phyloP scores from a whole-genome alignment of 257 asterid genomes.

The Verbena officinalis region DNA sequence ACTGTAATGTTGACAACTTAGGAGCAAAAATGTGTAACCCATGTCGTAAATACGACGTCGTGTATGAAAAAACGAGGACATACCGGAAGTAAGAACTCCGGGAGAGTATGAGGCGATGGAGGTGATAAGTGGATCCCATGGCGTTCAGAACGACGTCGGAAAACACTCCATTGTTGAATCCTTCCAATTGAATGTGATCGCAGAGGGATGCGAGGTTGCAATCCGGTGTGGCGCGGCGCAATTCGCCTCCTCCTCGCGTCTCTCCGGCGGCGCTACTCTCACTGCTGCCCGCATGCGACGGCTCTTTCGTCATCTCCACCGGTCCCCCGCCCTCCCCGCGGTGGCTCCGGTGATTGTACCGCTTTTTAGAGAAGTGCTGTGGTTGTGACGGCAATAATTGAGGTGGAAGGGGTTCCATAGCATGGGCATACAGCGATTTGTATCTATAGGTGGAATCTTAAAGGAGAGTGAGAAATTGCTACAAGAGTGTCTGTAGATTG shows the following conservation, averaged over 20 bases:
- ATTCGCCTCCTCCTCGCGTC: constrained; percentile 50
- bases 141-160: constrained; percentile 87
- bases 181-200: constrained; percentile 89
- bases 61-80: constrained; percentile 8
- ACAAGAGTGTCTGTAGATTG: constrained; percentile 8
- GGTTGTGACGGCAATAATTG: constrained; percentile 34
- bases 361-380: constrained; percentile 34
- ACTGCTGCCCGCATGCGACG: constrained; percentile 45
- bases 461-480: constrained; percentile 15
- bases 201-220: constrained; percentile 90
- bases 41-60: neutral
- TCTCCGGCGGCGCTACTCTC: constrained; percentile 44
- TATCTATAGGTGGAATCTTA: constrained; percentile 19
- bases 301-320: constrained; percentile 64
- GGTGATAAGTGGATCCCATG: constrained; percentile 77
- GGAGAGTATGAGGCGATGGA: constrained; percentile 91
- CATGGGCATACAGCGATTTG: constrained; percentile 18
- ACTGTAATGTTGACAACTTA: neutral
- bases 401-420: constrained; percentile 47
- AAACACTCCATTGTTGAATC: constrained; percentile 81
- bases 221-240: constrained; percentile 55
- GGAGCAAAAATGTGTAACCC: neutral
- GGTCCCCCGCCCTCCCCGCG: constrained; percentile 63
- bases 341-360: constrained; percentile 44
- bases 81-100: constrained; percentile 95